Percentiles rank a stretch among this genome's conserved stretches.
Conservation (phyloP, 306 rosid species). For the Fagus sylvatica region DNA sequence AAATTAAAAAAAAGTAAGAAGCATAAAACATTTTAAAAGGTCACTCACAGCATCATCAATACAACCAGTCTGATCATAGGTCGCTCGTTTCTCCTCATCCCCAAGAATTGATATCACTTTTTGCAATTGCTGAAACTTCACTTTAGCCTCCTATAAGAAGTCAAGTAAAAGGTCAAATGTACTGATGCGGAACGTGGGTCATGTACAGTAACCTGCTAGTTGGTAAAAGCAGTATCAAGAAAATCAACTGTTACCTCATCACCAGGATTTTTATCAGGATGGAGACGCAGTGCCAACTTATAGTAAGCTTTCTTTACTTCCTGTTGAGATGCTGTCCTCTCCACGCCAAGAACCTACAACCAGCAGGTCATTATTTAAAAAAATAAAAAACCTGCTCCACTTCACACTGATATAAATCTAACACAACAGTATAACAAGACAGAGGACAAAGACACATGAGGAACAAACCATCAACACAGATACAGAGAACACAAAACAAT, state of each 20-base stretch:
- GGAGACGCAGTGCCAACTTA: conserved; percentile 86
- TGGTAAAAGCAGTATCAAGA: neutral
- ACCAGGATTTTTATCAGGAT: conserved; percentile 90
- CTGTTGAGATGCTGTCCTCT: conserved; percentile 78
- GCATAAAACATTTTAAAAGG: neutral
- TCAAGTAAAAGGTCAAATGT: conserved; percentile 4
- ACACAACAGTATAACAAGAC: neutral
- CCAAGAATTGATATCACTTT: conserved; percentile 89
- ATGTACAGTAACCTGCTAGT: neutral
- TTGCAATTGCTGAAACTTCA: conserved; percentile 86
- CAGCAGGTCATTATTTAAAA: neutral
- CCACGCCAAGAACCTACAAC: conserved; percentile 71
- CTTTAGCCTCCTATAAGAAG: conserved; percentile 72
- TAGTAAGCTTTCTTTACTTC: conserved; percentile 91
- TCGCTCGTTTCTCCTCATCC: conserved; percentile 80
- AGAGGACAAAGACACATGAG: neutral
- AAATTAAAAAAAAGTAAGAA: neutral
- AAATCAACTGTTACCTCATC: conserved; percentile 57
- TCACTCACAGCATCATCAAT: conserved; percentile 75
- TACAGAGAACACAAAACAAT: neutral
- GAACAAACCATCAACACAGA: neutral
- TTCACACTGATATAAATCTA: neutral
- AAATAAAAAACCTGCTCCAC: neutral
- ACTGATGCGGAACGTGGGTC: neutral
- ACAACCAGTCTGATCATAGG: conserved; percentile 92